Evolutionary conservation across 2,329 filamentous ascomycete species (phyloP), one percentile per base, ranked within the genome.

Genomic region (Penicillium sp.): DNA sequence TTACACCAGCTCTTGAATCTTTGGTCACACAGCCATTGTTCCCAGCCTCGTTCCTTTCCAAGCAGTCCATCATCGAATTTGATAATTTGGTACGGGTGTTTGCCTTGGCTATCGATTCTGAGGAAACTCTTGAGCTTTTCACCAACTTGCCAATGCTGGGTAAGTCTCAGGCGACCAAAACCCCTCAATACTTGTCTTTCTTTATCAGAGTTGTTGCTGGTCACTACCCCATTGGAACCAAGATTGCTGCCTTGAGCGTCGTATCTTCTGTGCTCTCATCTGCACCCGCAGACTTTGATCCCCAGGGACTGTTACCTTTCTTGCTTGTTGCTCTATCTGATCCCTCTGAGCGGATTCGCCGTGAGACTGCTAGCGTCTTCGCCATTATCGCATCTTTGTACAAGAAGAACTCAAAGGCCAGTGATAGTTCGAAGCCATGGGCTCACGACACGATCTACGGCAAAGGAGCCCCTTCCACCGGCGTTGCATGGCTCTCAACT

Each of bases 251-350:
- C 10, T 73, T 96, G 45, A 84, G 86, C 38, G 79, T 84, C 66
- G 81, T 84, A 13, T 83, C 84, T 55, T 78, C 78, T 29, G 78
- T 79, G 26, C 70, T 91, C 16, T 59, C 56, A 41, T 82, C 83
- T 49, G 71, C 74, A 9, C 73, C 74, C 13, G 79, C 81, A 19
- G 76, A 76, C 18, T 67, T 82, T 7, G 89, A 96, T 68, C 80
- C 92, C 45, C 93, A 97, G 68, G 83, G 84, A 10, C 70, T 97
- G 16, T 68, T 96, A n/a, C 93, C 93, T 2, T 97, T 96, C 73
- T 78, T 87, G 30, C 76, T 97, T 42, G 79, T 82, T 35, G 89
- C 88, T 19, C 81, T 97, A 16, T 80, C 84, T 23, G 93, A 97
- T 69, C 76, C 85, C 5, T 89, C 89, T 1, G 85, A 87, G 58